Evolutionary conservation across 441 rosid species (phyloP).

Genomic region (Corymbia calophylla): DNA sequence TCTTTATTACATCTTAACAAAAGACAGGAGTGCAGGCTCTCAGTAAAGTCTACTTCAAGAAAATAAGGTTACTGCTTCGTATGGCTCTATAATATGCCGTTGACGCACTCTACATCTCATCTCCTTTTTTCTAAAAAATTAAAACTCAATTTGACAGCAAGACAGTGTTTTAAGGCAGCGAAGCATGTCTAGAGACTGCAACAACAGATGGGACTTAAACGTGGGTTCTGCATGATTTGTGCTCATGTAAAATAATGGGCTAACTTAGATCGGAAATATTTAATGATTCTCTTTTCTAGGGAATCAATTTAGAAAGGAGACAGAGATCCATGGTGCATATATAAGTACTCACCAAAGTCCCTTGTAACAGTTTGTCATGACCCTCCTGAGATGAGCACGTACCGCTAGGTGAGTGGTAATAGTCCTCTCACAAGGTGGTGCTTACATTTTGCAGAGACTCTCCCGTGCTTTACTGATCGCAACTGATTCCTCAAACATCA

Average conservation of each 20-base stretch:
- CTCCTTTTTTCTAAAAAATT: neutral
- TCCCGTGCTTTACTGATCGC: too few relatives aligned
- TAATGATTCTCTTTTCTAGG: too few relatives aligned
- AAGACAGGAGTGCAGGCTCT: neutral
- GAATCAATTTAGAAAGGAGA: neutral
- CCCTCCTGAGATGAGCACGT: neutral
- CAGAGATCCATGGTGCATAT: neutral
- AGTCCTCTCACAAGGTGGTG: neutral
- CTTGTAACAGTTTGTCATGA: too few relatives aligned
- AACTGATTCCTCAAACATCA: too few relatives aligned
- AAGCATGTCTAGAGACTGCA: neutral
- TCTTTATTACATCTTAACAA: neutral
- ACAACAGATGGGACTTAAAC: neutral
- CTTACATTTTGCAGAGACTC: too few relatives aligned
- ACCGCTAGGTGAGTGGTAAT: neutral
- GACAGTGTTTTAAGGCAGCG: neutral
- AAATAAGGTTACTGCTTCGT: neutral
- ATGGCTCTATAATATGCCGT: neutral
- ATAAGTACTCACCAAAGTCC: neutral
- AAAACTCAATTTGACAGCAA: neutral
- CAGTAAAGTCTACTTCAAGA: neutral
- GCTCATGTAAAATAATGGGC: neutral
- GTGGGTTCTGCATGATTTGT: neutral
- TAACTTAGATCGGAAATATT: neutral
- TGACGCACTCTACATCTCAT: too few relatives aligned